These are phyloP conservation scores for Centaurea solstitialis DNA, from an alignment of 129 eudicot genomes.

Conservation along the genomic window DNA sequence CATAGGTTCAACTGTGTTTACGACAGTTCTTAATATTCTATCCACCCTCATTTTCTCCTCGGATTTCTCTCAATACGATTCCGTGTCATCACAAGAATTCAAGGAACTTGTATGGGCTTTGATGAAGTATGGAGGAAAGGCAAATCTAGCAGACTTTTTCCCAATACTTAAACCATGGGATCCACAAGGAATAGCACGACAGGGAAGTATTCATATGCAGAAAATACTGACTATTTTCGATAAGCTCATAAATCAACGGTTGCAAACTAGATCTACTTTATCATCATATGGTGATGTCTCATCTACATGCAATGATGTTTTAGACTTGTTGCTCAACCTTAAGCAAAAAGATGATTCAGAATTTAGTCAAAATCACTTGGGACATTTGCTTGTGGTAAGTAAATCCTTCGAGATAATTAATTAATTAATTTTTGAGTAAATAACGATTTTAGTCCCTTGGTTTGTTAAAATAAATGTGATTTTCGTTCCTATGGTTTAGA, in stretches of 20 bases:
- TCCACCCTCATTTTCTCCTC: constrained; percentile 22
- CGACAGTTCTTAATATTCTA: constrained; percentile 22
- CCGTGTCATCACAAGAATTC: constrained; percentile 21
- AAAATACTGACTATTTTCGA: constrained; percentile 18
- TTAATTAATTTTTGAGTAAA: neutral
- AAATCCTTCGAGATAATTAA: neutral
- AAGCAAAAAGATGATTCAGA: neutral
- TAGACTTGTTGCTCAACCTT: constrained; percentile 25
- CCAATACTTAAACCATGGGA: constrained; percentile 26
- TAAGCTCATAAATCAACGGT: constrained; percentile 18
- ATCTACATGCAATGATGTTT: constrained; percentile 12
- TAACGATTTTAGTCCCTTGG: too few species aligned
- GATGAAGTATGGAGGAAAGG: constrained; percentile 22
- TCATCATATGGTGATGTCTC: neutral
- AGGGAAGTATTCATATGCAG: neutral
- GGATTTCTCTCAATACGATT: constrained; percentile 20
- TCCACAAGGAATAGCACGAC: constrained; percentile 26
- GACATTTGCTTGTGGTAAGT: constrained; percentile 27
- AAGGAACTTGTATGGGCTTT: constrained; percentile 12
- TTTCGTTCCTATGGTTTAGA: too few species aligned
- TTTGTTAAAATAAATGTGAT: too few species aligned
- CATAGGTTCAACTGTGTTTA: constrained; percentile 13
- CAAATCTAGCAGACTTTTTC: constrained; percentile 25
- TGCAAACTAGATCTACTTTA: neutral
- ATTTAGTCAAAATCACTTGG: constrained; percentile 1